A percentile compares a stretch with the other conserved stretches of the same genome.
Conservation (phyloP, 2,329 filamentous ascomycete genomes). For the Penicillium paneum region DNA sequence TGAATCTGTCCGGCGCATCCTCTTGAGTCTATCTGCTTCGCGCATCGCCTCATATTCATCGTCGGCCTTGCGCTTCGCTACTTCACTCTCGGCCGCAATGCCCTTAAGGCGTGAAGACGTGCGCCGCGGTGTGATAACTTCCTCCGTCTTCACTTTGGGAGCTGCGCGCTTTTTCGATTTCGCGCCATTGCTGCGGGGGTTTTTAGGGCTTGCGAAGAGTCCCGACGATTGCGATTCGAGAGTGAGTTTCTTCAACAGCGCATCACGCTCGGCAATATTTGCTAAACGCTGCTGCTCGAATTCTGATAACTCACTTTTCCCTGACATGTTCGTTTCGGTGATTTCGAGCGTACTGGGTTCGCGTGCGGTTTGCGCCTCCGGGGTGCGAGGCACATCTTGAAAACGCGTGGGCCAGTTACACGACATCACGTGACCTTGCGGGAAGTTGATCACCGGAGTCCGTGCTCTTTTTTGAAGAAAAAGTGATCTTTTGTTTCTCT, state of each 20-base stretch:
- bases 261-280: conserved; percentile 84
- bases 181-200: conserved; percentile 44
- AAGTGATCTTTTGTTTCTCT: background rate
- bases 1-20: conserved; percentile 62
- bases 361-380: background rate
- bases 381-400: background rate
- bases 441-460: conserved; percentile 7
- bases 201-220: conserved; percentile 57
- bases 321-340: background rate
- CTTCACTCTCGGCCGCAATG: conserved; percentile 64
- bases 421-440: conserved; percentile 19
- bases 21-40: conserved; percentile 59
- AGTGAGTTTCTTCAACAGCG: conserved; percentile 73
- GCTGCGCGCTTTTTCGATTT: conserved; percentile 48
- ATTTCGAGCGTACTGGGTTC: background rate
- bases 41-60: conserved; percentile 58
- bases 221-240: conserved; percentile 65
- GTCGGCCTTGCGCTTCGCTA: conserved; percentile 66
- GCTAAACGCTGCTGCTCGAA: conserved; percentile 82
- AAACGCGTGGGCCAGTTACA: conserved; percentile 13
- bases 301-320: conserved; percentile 63
- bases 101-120: conserved; percentile 62
- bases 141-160: conserved; percentile 62
- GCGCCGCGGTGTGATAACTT: conserved; percentile 55
- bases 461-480: background rate